These are phyloP conservation scores for Aspergillus piperis DNA, from an alignment of 2,329 filamentous ascomycete species.

Conservation along the genomic window DNA sequence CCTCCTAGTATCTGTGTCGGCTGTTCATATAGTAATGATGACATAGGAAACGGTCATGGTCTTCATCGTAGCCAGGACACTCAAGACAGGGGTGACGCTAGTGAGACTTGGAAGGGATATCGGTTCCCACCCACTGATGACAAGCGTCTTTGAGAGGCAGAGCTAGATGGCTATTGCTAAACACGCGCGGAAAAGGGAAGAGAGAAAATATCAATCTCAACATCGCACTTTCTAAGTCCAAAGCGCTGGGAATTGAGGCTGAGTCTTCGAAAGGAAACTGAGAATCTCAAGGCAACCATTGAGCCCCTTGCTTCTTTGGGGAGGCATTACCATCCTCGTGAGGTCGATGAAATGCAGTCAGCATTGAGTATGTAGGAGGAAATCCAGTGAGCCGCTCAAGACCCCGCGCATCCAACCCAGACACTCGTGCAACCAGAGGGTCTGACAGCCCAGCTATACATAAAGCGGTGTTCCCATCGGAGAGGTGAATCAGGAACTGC, in stretches of 20 bases:
- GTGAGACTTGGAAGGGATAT: no score
- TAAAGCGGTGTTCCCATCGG: neutral
- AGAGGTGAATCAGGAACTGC: neutral
- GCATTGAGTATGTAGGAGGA: neutral
- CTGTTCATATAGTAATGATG: no score
- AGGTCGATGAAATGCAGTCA: neutral
- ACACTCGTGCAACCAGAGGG: neutral
- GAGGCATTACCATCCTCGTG: neutral
- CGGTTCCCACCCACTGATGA: no score
- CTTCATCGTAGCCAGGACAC: no score
- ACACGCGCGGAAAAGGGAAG: no score
- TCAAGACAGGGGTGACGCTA: no score
- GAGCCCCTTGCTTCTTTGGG: neutral
- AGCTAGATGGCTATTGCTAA: no score
- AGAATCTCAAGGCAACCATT: neutral
- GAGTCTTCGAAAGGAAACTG: neutral
- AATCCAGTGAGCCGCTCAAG: neutral
- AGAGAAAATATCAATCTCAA: no score
- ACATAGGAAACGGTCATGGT: no score
- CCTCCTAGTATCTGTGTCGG: no score
- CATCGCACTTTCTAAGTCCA: neutral
- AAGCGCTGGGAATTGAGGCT: neutral
- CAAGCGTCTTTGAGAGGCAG: no score
- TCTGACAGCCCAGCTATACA: neutral
- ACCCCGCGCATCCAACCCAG: neutral